A percentile compares a stretch with the other conserved stretches of the same genome.
These are phyloP conservation scores for Colletotrichum orbiculare DNA, from an alignment of 2,329 filamentous ascomycete species.

Conservation along the genomic window DNA sequence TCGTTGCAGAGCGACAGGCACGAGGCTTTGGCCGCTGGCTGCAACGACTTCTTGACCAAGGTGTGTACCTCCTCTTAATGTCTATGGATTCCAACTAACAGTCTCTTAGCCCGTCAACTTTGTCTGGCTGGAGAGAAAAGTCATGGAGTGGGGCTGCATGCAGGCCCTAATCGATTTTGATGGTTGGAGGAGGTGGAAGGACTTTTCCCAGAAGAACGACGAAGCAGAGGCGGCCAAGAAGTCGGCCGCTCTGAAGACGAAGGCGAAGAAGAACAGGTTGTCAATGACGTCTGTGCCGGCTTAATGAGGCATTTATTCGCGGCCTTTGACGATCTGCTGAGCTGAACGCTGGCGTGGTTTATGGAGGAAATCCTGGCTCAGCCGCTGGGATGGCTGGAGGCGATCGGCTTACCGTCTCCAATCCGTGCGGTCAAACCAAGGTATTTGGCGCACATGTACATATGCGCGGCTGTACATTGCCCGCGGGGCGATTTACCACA, in stretches of 20 bases:
- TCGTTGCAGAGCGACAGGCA: constrained; percentile 95
- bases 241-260: constrained; percentile 49
- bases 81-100: constrained; percentile 34
- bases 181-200: constrained; percentile 97
- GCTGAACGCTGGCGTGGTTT: no score
- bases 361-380: no score
- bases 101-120: constrained; percentile 86
- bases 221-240: constrained; percentile 57
- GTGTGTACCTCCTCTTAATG: constrained; percentile 58
- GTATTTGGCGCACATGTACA: no score
- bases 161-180: constrained; percentile 98
- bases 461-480: no score
- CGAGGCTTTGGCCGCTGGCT: constrained; percentile 92
- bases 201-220: constrained; percentile 69
- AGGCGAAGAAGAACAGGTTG: constrained; percentile 58
- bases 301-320: background rate
- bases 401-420: no score
- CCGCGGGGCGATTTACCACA: no score
- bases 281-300: constrained; percentile 45
- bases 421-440: no score
- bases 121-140: constrained; percentile 95
- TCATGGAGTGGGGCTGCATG: constrained; percentile 99
- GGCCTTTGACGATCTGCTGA: no score
- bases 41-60: constrained; percentile 98
- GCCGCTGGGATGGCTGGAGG: no score